Evolutionary conservation across 2,329 filamentous ascomycete species (phyloP).

Genomic region (Neurospora crassa): DNA sequence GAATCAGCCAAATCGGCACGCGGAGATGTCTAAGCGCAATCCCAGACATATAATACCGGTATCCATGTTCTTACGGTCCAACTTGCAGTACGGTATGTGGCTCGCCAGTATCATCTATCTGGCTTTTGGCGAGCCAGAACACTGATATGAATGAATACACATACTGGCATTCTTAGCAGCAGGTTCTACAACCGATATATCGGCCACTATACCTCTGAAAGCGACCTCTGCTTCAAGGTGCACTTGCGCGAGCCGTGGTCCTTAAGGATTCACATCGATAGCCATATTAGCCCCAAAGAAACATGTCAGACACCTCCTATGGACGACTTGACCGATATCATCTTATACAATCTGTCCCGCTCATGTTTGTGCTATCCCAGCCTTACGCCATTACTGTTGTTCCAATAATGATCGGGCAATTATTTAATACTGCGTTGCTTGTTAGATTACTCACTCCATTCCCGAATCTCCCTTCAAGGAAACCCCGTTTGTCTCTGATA

Average conservation of each 20-base stretch:
- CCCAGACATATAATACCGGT: background rate
- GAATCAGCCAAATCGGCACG: background rate
- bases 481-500: background rate
- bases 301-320: background rate
- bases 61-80: background rate
- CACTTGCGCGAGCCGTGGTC: background rate
- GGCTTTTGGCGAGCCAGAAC: background rate
- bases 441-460: background rate
- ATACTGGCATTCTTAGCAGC: background rate
- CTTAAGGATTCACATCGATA: background rate
- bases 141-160: background rate
- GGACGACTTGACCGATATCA: background rate
- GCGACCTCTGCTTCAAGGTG: background rate
- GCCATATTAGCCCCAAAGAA: background rate
- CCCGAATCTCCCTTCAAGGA: background rate
- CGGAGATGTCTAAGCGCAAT: background rate
- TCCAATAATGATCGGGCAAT: background rate
- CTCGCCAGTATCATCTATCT: background rate
- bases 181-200: background rate
- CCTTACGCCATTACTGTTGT: background rate
- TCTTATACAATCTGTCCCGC: background rate
- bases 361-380: background rate
- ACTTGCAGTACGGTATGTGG: background rate
- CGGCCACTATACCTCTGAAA: background rate
- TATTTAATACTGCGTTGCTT: background rate